Percentiles rank a stretch among this genome's conserved stretches.
Conservation (phyloP, 805 yeast genomes). For the Pichia phayaonensis region DNA sequence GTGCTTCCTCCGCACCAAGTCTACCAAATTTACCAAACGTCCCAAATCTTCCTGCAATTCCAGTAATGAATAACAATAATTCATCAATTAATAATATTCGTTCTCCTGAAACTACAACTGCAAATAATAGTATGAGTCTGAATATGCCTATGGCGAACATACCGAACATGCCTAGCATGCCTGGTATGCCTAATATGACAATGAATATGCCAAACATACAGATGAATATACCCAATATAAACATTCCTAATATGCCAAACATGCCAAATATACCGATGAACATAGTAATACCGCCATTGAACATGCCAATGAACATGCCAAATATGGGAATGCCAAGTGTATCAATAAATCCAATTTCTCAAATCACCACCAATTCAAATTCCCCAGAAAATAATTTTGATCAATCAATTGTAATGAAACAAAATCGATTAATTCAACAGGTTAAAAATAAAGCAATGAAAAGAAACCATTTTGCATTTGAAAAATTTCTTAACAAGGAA, state of each 20-base stretch:
- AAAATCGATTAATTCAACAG: slow-evolving; percentile 14
- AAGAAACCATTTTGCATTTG: slow-evolving; percentile 47
- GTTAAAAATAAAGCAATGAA: slow-evolving; percentile 8
- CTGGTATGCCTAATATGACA: neutral
- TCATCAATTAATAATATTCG: neutral
- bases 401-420: slow-evolving; percentile 11
- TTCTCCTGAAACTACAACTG: neutral
- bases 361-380: neutral
- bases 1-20: neutral
- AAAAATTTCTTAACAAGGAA: slow-evolving; percentile 73
- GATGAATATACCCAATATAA: neutral
- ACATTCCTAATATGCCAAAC: neutral
- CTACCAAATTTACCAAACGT: neutral
- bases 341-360: neutral
- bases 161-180: neutral
- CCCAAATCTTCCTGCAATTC: neutral
- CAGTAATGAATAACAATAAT: neutral
- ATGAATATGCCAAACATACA: neutral
- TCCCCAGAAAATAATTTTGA: slow-evolving; percentile 5
- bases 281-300: slow-evolving; percentile 1
- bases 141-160: neutral
- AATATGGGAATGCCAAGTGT: slow-evolving; percentile 2
- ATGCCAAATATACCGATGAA: slow-evolving; percentile 4
- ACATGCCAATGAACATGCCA: slow-evolving; percentile 5
- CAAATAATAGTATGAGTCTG: neutral